Percentiles rank a stretch among this genome's conserved stretches.
phyloP scores from a whole-genome alignment of 768 basidiomycete species.

The Boletus rex-veris region DNA sequence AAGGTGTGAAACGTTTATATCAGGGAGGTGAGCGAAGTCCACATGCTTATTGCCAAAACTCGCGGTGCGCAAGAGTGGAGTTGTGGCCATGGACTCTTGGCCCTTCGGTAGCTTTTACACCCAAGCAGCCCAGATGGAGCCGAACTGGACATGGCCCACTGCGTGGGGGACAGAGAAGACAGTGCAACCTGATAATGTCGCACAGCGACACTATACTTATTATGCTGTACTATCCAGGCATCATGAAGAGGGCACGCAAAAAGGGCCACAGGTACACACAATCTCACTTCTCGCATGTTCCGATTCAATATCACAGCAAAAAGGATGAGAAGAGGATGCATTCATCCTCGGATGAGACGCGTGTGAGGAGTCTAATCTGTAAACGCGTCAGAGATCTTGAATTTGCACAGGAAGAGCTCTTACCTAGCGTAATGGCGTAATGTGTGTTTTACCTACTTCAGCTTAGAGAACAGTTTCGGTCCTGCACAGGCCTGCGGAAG shows the following conservation, averaged over 20 bases:
- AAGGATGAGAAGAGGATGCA: slow-evolving; percentile 2
- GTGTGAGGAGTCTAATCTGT: slow-evolving; percentile 15
- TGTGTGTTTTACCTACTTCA: slow-evolving; percentile 33
- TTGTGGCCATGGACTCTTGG: too few species aligned
- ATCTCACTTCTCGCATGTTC: background rate
- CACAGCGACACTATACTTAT: too few species aligned
- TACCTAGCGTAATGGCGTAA: slow-evolving; percentile 17
- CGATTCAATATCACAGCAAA: background rate
- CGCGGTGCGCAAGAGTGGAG: too few species aligned
- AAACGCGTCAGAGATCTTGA: background rate
- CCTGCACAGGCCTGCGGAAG: slow-evolving; percentile 49
- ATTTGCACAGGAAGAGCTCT: background rate
- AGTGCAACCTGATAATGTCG: too few species aligned
- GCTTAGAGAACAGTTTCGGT: slow-evolving; percentile 80
- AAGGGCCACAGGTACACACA: background rate
- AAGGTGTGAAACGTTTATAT: too few species aligned
- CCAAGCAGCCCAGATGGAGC: too few species aligned
- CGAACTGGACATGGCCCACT: too few species aligned
- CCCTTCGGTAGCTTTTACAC: too few species aligned
- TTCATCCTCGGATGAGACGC: slow-evolving; percentile 7
- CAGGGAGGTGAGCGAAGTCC: too few species aligned
- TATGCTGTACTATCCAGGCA: background rate
- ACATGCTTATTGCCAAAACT: too few species aligned
- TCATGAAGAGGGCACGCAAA: background rate
- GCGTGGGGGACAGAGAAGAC: too few species aligned